phyloP scores from a whole-genome alignment of 176 grass and related monocot genomes.

The Chloris gayana region DNA sequence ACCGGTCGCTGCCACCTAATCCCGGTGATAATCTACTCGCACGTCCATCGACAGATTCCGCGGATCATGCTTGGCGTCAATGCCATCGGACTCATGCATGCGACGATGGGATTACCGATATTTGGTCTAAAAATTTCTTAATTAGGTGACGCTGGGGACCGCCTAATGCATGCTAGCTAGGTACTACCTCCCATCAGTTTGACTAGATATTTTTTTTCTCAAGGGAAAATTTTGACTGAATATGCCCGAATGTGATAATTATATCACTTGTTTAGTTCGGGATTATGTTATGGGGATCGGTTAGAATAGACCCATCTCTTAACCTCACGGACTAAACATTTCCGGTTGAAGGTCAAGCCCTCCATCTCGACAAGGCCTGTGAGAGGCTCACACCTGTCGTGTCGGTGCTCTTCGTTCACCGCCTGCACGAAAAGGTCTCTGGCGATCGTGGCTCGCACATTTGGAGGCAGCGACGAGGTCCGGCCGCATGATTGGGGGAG shows the following conservation, averaged over 20 bases:
- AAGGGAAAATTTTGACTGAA: too few relatives aligned
- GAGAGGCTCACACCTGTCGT: constrained; percentile 34
- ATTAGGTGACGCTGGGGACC: not conserved
- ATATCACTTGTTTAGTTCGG: too few relatives aligned
- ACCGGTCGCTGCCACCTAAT: not conserved
- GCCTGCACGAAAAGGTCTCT: not conserved
- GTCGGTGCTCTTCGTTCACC: constrained; percentile 26
- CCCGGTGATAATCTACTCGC: constrained; percentile 32
- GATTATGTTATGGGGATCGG: not conserved
- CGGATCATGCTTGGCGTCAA: constrained; percentile 29
- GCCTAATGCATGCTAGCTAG: not conserved
- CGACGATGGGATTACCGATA: not conserved
- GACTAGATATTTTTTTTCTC: too few relatives aligned
- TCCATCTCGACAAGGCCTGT: not conserved
- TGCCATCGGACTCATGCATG: too few relatives aligned
- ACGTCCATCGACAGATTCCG: constrained; percentile 36
- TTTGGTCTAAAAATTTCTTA: not conserved
- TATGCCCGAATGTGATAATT: too few relatives aligned
- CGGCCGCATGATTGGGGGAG: too few relatives aligned
- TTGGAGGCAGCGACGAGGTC: constrained; percentile 1
- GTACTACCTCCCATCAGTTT: not conserved
- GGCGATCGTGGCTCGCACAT: constrained; percentile 40
- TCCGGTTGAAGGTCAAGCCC: not conserved
- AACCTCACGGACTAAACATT: not conserved
- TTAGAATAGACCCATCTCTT: not conserved